These are phyloP conservation scores for Cnidoscolus chayamansa DNA, from an alignment of 441 rosid genomes.

Conservation along the genomic window DNA sequence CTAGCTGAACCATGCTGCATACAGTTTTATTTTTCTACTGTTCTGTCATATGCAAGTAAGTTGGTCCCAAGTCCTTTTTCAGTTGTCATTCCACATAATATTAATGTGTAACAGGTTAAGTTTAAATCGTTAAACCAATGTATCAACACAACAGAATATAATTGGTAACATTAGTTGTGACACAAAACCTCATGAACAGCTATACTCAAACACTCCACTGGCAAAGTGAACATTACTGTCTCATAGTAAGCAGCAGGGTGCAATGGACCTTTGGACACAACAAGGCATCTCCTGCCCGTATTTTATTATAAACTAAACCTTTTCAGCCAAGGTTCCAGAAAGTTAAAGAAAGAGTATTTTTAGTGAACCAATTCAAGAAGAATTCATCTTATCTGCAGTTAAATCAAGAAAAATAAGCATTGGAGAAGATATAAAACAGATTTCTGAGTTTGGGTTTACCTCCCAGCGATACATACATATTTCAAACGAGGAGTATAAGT, in stretches of 20 bases:
- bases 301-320: background rate
- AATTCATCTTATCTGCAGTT: background rate
- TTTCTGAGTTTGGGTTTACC: slow-evolving; percentile 40
- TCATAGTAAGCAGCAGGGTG: background rate
- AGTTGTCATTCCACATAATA: background rate
- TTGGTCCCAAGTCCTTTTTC: background rate
- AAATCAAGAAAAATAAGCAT: slow-evolving; percentile 2
- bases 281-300: too few species aligned
- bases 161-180: background rate
- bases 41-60: background rate
- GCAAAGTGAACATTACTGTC: background rate
- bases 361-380: background rate
- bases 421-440: background rate
- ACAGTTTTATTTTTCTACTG: too few species aligned
- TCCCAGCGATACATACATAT: slow-evolving; percentile 87
- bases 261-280: background rate
- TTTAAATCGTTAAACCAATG: background rate
- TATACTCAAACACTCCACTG: background rate
- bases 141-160: background rate
- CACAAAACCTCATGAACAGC: background rate
- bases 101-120: background rate
- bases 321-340: background rate
- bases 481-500: slow-evolving; percentile 67
- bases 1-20: background rate
- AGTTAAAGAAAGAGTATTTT: background rate